Evolutionary conservation across 768 basidiomycete genomes (phyloP).

Genomic region (Tubosaeta sp.): DNA sequence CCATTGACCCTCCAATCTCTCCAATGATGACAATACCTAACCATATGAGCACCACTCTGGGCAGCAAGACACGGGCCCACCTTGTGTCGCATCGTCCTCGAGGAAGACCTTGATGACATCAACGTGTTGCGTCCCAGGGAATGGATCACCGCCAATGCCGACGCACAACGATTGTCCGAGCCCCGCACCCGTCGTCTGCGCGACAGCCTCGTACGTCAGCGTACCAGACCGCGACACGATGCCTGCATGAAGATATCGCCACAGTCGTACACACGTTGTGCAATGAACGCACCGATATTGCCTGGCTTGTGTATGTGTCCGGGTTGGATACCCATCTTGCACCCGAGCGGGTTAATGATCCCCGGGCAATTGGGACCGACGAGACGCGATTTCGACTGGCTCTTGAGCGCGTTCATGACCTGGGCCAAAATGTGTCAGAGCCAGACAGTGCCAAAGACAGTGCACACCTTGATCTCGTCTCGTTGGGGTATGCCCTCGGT

Average conservation of each 20-base stretch:
- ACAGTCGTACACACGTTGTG: neutral
- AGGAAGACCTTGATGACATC: slow-evolving; percentile 97
- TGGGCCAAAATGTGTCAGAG: slow-evolving; percentile 24
- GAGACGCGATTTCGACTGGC: slow-evolving; percentile 90
- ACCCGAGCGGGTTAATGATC: slow-evolving; percentile 93
- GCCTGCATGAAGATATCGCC: slow-evolving; percentile 39
- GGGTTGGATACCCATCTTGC: slow-evolving; percentile 99
- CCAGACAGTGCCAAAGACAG: neutral
- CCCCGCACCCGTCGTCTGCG: slow-evolving; percentile 92
- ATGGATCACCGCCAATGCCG: slow-evolving; percentile 96
- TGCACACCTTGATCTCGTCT: slow-evolving; percentile 85
- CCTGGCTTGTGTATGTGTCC: slow-evolving; percentile 97
- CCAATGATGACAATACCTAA: slow-evolving; percentile 95
- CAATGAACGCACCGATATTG: slow-evolving; percentile 68
- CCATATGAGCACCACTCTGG: slow-evolving; percentile 3
- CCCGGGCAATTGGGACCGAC: slow-evolving; percentile 99
- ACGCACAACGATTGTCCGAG: slow-evolving; percentile 96
- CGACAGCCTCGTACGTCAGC: slow-evolving; percentile 97
- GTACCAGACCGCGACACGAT: slow-evolving; percentile 96
- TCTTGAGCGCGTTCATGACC: slow-evolving; percentile 92
- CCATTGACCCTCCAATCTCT: slow-evolving; percentile 99
- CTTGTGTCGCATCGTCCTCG: slow-evolving; percentile 90
- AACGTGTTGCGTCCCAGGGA: slow-evolving; percentile 93
- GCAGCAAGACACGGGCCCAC: slow-evolving; percentile 32
- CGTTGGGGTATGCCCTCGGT: slow-evolving; percentile 98